Percentiles rank a stretch among this genome's conserved stretches.
phyloP scores from a whole-genome alignment of 352 stramenopile genomes.

The Stephanocyclus meneghinianus region DNA sequence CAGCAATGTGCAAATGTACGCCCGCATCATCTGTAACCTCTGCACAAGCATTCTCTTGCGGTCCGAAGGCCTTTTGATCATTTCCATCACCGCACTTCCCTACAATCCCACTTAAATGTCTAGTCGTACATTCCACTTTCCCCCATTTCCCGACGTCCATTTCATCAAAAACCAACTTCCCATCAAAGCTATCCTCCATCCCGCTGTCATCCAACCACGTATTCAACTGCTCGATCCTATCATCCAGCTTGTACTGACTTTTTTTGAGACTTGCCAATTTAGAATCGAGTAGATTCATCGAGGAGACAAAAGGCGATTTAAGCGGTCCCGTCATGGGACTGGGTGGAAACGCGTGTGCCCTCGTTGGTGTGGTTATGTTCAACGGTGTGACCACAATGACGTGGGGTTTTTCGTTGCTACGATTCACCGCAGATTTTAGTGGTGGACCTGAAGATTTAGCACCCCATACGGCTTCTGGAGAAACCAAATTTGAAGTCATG shows the following conservation, averaged over 20 bases:
- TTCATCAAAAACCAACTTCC: not conserved
- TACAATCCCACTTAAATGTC: too few relatives aligned
- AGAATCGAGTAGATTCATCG: constrained; percentile 26
- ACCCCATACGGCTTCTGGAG: too few relatives aligned
- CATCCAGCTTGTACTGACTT: constrained; percentile 8
- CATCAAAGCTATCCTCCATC: constrained; percentile 13
- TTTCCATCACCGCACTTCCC: not conserved
- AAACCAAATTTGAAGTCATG: too few relatives aligned
- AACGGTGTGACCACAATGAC: too few relatives aligned
- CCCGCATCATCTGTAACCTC: too few relatives aligned
- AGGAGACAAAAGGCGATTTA: constrained; percentile 30
- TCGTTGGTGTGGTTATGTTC: too few relatives aligned
- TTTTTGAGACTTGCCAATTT: constrained; percentile 33
- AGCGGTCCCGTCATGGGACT: constrained; percentile 1
- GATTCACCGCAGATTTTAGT: too few relatives aligned
- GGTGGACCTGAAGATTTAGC: too few relatives aligned
- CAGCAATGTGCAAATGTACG: too few relatives aligned
- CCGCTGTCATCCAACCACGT: not conserved
- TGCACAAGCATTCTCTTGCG: too few relatives aligned
- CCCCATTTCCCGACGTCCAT: not conserved
- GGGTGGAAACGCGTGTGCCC: too few relatives aligned
- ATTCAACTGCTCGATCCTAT: constrained; percentile 16
- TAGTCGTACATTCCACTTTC: not conserved
- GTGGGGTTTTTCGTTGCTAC: too few relatives aligned
- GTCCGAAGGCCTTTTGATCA: not conserved